Conservation (phyloP, 1,139 yeast genomes). For the Eremothecium gossypii region DNA sequence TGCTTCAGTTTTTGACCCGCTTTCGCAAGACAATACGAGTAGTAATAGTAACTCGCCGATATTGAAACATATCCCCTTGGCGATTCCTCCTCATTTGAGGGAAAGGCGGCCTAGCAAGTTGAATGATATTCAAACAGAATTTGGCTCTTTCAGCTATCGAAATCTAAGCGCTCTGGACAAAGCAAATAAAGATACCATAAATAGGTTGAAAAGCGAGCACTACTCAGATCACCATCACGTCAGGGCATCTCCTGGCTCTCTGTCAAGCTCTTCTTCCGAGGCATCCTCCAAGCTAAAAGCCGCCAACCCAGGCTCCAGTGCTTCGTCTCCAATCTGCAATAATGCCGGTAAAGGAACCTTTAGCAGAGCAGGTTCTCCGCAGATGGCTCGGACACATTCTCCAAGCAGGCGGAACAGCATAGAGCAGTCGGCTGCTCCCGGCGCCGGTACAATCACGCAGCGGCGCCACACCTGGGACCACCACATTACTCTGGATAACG, state of each 20-base stretch:
- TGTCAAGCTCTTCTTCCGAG: conserved; percentile 32
- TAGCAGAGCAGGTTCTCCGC: conserved; percentile 20
- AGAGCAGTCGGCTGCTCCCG: conserved; percentile 10
- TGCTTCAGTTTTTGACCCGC: conserved; percentile 25
- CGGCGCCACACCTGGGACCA: not conserved
- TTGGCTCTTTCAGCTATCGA: conserved; percentile 88
- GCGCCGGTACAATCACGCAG: conserved; percentile 1
- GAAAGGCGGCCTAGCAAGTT: conserved; percentile 61
- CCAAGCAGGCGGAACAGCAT: conserved; percentile 21
- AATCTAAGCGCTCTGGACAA: conserved; percentile 84
- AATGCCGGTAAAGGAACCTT: conserved; percentile 3
- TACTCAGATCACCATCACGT: conserved; percentile 36
- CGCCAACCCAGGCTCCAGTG: conserved; percentile 9
- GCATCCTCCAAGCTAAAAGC: conserved; percentile 16
- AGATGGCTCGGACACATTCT: conserved; percentile 18
- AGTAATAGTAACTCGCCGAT: conserved; percentile 25
- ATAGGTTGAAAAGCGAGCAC: conserved; percentile 77
- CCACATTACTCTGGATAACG: not conserved
- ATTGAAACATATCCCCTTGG: conserved; percentile 34
- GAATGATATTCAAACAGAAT: conserved; percentile 67
- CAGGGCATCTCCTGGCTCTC: conserved; percentile 24
- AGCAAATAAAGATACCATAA: conserved; percentile 89
- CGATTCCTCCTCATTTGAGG: conserved; percentile 47
- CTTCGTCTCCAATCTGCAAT: conserved; percentile 1
- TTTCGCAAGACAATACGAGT: conserved; percentile 12